phyloP scores from a whole-genome alignment of 2,329 filamentous ascomycete species.

The Pseudogymnoascus sp. region DNA sequence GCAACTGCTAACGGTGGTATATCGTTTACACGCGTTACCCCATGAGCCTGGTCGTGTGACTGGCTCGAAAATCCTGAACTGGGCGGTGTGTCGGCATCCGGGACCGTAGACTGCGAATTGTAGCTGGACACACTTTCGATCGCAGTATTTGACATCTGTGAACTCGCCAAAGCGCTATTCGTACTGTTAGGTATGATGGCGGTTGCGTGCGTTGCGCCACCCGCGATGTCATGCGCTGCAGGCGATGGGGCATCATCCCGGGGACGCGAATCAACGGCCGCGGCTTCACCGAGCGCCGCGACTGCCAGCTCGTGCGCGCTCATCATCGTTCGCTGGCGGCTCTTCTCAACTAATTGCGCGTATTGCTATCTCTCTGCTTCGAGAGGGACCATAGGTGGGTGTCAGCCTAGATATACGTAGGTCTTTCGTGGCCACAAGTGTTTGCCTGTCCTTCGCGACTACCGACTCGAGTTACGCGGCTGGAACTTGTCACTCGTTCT shows the following conservation, averaged over 20 bases:
- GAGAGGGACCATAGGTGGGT: neutral
- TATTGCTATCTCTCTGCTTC: conserved; percentile 5
- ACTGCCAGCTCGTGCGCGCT: conserved; percentile 24
- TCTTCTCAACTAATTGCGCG: neutral
- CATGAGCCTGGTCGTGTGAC: conserved; percentile 13
- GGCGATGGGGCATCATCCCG: conserved; percentile 17
- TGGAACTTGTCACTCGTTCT: neutral
- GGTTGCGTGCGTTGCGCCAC: conserved; percentile 19
- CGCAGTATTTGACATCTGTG: neutral
- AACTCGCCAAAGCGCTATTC: neutral
- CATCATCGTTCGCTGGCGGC: conserved; percentile 16
- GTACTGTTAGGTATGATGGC: conserved; percentile 19
- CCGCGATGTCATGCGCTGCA: conserved; percentile 21
- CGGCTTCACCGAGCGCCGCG: conserved; percentile 22
- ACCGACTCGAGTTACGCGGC: neutral
- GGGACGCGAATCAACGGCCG: conserved; percentile 11
- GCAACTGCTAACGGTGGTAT: conserved; percentile 4
- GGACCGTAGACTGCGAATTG: conserved; percentile 14
- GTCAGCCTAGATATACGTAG: neutral
- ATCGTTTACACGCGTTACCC: conserved; percentile 11
- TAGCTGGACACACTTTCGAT: neutral
- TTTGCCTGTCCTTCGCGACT: conserved; percentile 5
- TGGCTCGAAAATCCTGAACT: conserved; percentile 10
- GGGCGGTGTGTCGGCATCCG: conserved; percentile 11
- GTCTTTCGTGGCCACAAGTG: neutral